Conservation (phyloP, 2,329 filamentous ascomycete genomes). For the Monosporascus sp. region DNA sequence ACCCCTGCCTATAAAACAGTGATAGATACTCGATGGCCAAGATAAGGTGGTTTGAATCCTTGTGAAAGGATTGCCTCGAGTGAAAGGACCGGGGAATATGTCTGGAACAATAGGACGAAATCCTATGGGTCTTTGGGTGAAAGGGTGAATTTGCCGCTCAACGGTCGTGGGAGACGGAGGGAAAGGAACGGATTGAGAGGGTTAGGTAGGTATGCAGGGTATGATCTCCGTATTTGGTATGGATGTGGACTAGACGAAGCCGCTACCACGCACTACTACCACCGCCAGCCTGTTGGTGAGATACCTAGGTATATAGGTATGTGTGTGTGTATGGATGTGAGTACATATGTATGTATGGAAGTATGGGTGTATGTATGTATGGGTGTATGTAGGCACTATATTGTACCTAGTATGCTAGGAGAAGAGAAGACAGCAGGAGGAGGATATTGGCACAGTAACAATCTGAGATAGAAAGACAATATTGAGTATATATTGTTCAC, state of each 20-base stretch:
- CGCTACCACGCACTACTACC: background rate
- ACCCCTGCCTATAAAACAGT: too few species aligned
- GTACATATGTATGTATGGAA: background rate
- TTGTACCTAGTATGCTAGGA: too few species aligned
- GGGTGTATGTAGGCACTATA: background rate
- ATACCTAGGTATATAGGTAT: background rate
- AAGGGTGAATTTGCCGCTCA: slow-evolving; percentile 1
- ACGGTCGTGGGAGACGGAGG: background rate
- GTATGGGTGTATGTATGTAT: background rate
- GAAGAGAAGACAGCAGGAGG: too few species aligned
- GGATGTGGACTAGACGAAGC: background rate
- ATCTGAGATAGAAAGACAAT: too few species aligned
- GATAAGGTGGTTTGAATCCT: background rate
- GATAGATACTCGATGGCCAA: background rate
- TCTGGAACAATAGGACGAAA: background rate
- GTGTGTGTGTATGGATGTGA: background rate
- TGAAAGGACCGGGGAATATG: background rate
- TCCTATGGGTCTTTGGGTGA: background rate
- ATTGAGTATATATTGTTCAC: too few species aligned
- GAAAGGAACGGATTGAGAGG: background rate
- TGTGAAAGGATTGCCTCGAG: background rate
- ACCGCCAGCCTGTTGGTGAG: background rate
- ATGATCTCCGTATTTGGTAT: background rate
- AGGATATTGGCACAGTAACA: too few species aligned
- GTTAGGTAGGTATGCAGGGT: slow-evolving; percentile 1